phyloP scores from a whole-genome alignment of 768 basidiomycete species.

The Mrakia blollopis region DNA sequence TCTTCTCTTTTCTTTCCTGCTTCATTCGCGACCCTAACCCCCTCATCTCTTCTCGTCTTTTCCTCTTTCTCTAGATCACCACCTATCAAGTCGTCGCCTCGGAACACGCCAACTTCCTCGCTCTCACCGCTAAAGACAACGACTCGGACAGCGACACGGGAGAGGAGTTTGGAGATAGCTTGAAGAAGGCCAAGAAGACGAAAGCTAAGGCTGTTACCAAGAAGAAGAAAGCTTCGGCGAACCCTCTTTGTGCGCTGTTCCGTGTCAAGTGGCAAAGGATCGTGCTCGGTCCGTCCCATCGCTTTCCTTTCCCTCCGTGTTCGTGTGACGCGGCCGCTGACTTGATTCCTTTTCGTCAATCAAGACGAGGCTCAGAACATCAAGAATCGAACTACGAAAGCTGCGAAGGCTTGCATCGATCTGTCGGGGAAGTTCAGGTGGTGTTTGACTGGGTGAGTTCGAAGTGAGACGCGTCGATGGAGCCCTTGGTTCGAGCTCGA shows the following conservation, averaged over 20 bases:
- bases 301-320: background rate
- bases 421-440: slow-evolving; percentile 75
- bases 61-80: slow-evolving; percentile 51
- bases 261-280: slow-evolving; percentile 75
- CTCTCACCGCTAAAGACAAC: slow-evolving; percentile 49
- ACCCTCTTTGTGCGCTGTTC: slow-evolving; percentile 51
- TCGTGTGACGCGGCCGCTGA: background rate
- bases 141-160: slow-evolving; percentile 43
- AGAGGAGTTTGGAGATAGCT: slow-evolving; percentile 47
- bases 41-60: background rate
- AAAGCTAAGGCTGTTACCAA: slow-evolving; percentile 47
- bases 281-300: slow-evolving; percentile 62
- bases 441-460: slow-evolving; percentile 64
- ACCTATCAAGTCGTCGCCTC: slow-evolving; percentile 80
- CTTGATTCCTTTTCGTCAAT: background rate
- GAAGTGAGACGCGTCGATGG: too few relatives aligned
- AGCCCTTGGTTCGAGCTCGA: background rate
- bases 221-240: slow-evolving; percentile 23
- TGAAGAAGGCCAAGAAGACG: slow-evolving; percentile 48
- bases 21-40: background rate
- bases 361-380: slow-evolving; percentile 91
- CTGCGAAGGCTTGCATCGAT: slow-evolving; percentile 68
- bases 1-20: slow-evolving; percentile 2
- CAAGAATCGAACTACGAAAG: slow-evolving; percentile 75
- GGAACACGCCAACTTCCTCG: slow-evolving; percentile 59